Conservation (phyloP, 768 basidiomycete genomes). For the Nidula microcarpa region DNA sequence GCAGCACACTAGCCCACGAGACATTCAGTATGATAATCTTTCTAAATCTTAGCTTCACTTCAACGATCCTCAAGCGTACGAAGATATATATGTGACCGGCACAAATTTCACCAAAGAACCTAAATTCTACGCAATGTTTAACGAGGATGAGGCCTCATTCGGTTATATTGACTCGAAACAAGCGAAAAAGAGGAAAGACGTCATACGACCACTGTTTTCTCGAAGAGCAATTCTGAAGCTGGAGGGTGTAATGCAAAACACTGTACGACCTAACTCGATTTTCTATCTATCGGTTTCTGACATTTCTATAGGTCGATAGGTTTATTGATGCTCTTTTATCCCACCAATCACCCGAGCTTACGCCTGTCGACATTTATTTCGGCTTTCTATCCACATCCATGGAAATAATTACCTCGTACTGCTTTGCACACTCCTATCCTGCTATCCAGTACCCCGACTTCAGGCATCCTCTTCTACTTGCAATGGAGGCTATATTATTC, state of each 20-base stretch:
- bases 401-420: constrained; percentile 27
- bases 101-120: constrained; percentile 22
- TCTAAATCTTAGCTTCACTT: constrained; percentile 29
- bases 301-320: constrained; percentile 13
- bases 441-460: constrained; percentile 18
- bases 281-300: neutral
- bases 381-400: constrained; percentile 21
- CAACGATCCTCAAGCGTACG: constrained; percentile 25
- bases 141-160: constrained; percentile 21
- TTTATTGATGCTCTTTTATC: constrained; percentile 8
- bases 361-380: constrained; percentile 14
- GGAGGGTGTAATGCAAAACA: constrained; percentile 21
- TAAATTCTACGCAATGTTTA: constrained; percentile 19
- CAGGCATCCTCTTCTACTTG: constrained; percentile 17
- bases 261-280: constrained; percentile 10
- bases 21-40: neutral
- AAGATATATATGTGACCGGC: constrained; percentile 23
- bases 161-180: constrained; percentile 16
- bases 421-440: constrained; percentile 21
- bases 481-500: constrained; percentile 8
- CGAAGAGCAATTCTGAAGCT: constrained; percentile 25
- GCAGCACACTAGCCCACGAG: too few species aligned
- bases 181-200: constrained; percentile 21
- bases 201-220: constrained; percentile 28
- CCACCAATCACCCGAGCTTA: constrained; percentile 1